Evolutionary conservation across 192 early-diverging fungal genomes (phyloP), one percentile per base, ranked within the genome.

Genomic region (Spizellomyces sp.): DNA sequence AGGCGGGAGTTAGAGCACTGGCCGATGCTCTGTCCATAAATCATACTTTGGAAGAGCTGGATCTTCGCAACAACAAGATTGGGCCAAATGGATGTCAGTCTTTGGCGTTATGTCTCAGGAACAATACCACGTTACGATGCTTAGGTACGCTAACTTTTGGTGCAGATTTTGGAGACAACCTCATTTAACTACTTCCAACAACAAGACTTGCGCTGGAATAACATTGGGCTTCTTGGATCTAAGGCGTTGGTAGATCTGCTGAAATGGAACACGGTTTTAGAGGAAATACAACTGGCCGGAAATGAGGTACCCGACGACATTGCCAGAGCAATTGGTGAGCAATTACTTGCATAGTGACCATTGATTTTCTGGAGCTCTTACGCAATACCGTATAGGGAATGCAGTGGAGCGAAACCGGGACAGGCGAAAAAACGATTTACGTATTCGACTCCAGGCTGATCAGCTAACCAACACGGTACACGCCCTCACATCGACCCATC

Each of bases 61-160:
- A 88, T 68, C 66, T 88, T 45, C 61, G 86, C n/a, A 88, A 88
- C 70, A 86, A 86, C 75, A 86, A 84, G 64, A 73, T 88, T 15
- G 80, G 82, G 19, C 84, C 84, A 10, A 72, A 84, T 45, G 77
- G 77, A 1, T 69, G 75, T 5, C 74, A 82, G 45, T 59, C 74
- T 12, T 45, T 88, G 41, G 79, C 81, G 5, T 22, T 76, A 9
- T 73, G 76, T n/a, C 43, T 88, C 46, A 79, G 79, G 67, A 66
- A 79, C 64, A 88, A 88, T 58, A 79, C 73, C 9, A 50, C 73
- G 5, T 73, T 88, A 57, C 36, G 59, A 50, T 71, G 61, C 59
- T 66, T 87, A n/a, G 83, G 83, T 86, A 62, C n/a, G 46, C 55
- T 44, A 5, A 15, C 45, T 36, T 9, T 36, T 36, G 12, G 65